Conservation (phyloP, 495 filamentous ascomycete genomes). For the Peziza echinospora region DNA sequence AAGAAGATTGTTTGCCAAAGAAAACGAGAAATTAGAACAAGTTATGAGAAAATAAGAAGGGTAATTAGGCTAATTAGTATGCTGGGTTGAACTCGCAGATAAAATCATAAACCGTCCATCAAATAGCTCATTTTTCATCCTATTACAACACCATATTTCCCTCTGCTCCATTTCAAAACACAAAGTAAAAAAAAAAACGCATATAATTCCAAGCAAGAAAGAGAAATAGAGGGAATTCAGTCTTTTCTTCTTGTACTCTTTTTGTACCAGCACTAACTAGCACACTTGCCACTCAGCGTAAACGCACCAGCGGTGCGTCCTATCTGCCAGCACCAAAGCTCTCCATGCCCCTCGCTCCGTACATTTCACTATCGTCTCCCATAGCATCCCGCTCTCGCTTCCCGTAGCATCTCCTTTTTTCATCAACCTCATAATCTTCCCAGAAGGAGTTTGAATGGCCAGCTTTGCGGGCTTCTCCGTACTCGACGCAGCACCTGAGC, state of each 20-base stretch:
- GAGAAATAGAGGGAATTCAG: too few relatives aligned
- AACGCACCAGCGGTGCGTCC: conserved; percentile 92
- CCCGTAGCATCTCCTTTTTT: conserved; percentile 60
- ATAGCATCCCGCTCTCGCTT: conserved; percentile 29
- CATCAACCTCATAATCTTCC: conserved; percentile 79
- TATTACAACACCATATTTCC: too few relatives aligned
- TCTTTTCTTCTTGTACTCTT: not conserved
- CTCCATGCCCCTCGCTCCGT: conserved; percentile 80
- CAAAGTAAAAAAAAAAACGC: too few relatives aligned
- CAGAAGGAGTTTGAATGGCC: conserved; percentile 84
- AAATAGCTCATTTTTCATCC: too few relatives aligned
- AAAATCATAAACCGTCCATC: too few relatives aligned
- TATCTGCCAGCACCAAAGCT: conserved; percentile 80
- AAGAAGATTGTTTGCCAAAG: too few relatives aligned
- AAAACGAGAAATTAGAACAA: too few relatives aligned
- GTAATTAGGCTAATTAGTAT: too few relatives aligned
- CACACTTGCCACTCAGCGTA: conserved; percentile 89
- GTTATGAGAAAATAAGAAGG: too few relatives aligned
- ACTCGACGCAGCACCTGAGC: conserved; percentile 30
- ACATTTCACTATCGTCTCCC: conserved; percentile 97
- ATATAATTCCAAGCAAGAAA: too few relatives aligned
- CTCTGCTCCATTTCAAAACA: too few relatives aligned
- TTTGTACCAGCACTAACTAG: conserved; percentile 31
- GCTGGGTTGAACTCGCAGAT: too few relatives aligned
- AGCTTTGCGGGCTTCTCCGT: conserved; percentile 79